Percentiles rank a stretch among this genome's conserved stretches.
phyloP scores from a whole-genome alignment of 805 yeast genomes.

The Teunomyces pallodes region DNA sequence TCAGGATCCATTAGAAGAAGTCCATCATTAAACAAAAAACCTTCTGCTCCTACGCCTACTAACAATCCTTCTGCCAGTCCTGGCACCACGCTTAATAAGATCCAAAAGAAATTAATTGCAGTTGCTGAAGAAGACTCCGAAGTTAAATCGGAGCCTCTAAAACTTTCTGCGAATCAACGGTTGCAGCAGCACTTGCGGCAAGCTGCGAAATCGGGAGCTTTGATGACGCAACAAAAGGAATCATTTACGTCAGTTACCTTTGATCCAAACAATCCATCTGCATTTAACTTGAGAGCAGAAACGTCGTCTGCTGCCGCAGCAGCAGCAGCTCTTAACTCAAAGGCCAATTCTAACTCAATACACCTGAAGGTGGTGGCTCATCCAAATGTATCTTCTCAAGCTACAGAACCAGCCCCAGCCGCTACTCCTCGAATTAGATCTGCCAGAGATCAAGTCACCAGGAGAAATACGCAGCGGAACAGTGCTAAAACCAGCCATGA shows the following conservation, averaged over 20 bases:
- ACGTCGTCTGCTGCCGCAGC: not conserved
- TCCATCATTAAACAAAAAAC: conserved; percentile 9
- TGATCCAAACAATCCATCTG: conserved; percentile 38
- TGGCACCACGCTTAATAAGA: conserved; percentile 10
- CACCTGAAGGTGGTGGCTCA: not conserved
- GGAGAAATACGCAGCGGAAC: conserved; percentile 29
- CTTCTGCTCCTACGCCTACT: not conserved
- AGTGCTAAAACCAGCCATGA: conserved; percentile 12
- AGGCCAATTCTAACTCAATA: not conserved
- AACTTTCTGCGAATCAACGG: conserved; percentile 37
- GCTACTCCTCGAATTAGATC: conserved; percentile 7
- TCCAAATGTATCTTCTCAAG: not conserved
- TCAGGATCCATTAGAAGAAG: conserved; percentile 16
- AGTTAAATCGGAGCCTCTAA: conserved; percentile 4
- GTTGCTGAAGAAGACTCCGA: conserved; percentile 19
- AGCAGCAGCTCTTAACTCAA: not conserved
- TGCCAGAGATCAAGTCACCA: conserved; percentile 24
- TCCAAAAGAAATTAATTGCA: conserved; percentile 14
- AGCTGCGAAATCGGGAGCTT: conserved; percentile 36
- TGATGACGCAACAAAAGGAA: conserved; percentile 38
- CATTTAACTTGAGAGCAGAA: conserved; percentile 11
- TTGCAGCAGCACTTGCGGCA: conserved; percentile 38
- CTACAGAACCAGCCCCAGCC: not conserved
- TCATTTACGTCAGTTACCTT: conserved; percentile 34
- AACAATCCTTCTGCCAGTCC: not conserved